Conservation (phyloP, 306 rosid genomes). For the Begonia peltatifolia region DNA sequence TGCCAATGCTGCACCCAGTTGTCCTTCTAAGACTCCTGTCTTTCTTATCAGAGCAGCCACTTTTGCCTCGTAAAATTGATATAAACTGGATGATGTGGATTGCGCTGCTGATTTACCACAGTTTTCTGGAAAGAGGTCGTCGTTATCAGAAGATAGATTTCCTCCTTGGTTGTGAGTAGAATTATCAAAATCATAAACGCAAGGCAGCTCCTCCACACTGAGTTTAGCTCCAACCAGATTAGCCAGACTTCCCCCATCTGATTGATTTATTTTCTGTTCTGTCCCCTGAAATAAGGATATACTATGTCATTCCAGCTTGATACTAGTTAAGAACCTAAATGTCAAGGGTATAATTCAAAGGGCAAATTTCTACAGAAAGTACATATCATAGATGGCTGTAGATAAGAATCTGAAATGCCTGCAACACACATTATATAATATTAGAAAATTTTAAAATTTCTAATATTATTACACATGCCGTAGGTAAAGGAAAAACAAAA, state of each 20-base stretch:
- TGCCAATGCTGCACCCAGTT: conserved; percentile 58
- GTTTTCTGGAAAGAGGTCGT: conserved; percentile 32
- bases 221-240: conserved; percentile 29
- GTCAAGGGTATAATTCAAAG: no score
- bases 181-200: conserved; percentile 30
- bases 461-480: no score
- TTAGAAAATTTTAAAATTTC: no score
- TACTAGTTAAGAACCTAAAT: no score
- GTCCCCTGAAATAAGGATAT: conserved; percentile 32
- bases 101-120: conserved; percentile 32
- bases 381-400: no score
- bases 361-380: no score
- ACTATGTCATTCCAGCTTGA: background rate
- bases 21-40: conserved; percentile 70
- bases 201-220: conserved; percentile 26
- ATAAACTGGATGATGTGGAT: conserved; percentile 44
- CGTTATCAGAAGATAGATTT: conserved; percentile 25
- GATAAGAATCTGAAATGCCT: no score
- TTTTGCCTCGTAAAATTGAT: conserved; percentile 61
- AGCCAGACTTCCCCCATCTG: conserved; percentile 27
- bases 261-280: conserved; percentile 28
- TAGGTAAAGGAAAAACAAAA: no score
- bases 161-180: conserved; percentile 35
- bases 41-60: conserved; percentile 53
- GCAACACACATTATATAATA: no score